Evolutionary conservation across 2,329 filamentous ascomycete genomes (phyloP).

Genomic region (Sclerotinia borealis): DNA sequence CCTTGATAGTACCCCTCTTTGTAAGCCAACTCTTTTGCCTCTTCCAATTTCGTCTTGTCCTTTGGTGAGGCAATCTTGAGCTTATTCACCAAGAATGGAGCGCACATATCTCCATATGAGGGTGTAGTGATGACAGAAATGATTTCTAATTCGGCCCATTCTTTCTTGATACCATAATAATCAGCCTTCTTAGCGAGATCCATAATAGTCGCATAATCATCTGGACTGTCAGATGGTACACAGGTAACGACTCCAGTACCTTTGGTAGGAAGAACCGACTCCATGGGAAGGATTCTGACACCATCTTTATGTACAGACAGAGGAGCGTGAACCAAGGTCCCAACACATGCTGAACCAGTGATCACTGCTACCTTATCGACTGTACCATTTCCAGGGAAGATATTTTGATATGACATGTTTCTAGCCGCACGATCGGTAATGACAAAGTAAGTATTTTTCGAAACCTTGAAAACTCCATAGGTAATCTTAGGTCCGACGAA

Average conservation of each 20-base stretch:
- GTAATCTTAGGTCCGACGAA: conserved; percentile 87
- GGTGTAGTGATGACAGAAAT: conserved; percentile 86
- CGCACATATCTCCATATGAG: conserved; percentile 77
- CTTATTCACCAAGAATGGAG: conserved; percentile 77
- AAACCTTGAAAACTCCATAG: conserved; percentile 82
- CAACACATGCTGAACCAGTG: conserved; percentile 72
- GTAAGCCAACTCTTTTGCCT: conserved; percentile 95
- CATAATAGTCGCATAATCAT: conserved; percentile 84
- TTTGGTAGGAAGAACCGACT: conserved; percentile 84
- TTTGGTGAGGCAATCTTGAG: conserved; percentile 97
- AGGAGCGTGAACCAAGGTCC: conserved; percentile 83
- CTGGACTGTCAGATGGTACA: conserved; percentile 91
- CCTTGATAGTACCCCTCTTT: conserved; percentile 98
- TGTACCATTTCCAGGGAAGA: conserved; percentile 71
- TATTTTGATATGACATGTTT: conserved; percentile 94
- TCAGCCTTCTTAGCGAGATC: conserved; percentile 93
- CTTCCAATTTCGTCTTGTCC: conserved; percentile 80
- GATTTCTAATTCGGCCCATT: conserved; percentile 91
- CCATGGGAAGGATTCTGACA: conserved; percentile 91
- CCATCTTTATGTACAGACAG: conserved; percentile 78
- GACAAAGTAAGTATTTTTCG: conserved; percentile 74
- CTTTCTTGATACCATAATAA: conserved; percentile 92
- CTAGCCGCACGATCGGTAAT: conserved; percentile 76
- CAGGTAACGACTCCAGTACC: conserved; percentile 95
- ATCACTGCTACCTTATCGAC: conserved; percentile 71